Conservation (phyloP, 1,284 basidiomycete species). For the Cutaneotrichosporon sp. region DNA sequence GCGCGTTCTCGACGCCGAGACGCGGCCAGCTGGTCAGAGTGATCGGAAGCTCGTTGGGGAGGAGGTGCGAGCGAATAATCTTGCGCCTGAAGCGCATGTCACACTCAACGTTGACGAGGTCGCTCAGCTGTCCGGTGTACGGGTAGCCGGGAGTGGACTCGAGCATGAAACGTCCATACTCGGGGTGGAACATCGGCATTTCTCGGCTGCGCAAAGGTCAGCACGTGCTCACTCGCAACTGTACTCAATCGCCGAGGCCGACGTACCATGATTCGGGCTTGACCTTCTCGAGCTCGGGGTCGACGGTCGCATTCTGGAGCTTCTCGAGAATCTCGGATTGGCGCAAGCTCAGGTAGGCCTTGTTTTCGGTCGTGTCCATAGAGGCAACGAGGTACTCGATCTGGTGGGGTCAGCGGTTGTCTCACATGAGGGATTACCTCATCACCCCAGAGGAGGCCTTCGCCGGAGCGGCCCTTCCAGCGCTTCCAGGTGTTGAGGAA, state of each 20-base stretch:
- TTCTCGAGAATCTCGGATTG: conserved; percentile 91
- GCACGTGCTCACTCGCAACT: conserved; percentile 2
- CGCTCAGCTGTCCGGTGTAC: conserved; percentile 80
- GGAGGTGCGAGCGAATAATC: conserved; percentile 79
- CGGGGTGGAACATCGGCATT: conserved; percentile 94
- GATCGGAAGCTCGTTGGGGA: conserved; percentile 81
- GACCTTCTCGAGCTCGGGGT: conserved; percentile 61
- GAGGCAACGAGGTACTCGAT: conserved; percentile 95
- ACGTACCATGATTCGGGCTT: conserved; percentile 42
- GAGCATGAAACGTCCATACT: conserved; percentile 98
- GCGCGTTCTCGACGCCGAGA: conserved; percentile 75
- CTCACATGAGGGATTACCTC: conserved; percentile 62
- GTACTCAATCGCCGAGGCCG: not conserved
- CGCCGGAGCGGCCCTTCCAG: conserved; percentile 86
- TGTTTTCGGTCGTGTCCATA: conserved; percentile 76
- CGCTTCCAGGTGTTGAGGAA: conserved; percentile 90
- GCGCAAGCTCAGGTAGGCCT: conserved; percentile 79
- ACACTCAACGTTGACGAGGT: conserved; percentile 82
- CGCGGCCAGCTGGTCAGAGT: conserved; percentile 95
- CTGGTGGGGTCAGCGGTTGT: conserved; percentile 53
- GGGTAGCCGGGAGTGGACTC: conserved; percentile 96
- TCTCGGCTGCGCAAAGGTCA: conserved; percentile 58
- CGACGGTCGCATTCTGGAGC: conserved; percentile 67
- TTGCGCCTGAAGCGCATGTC: conserved; percentile 92
- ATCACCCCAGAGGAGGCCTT: conserved; percentile 97